These are phyloP conservation scores for Cenchrus fungigraminus DNA, from an alignment of 176 grass and related monocot genomes.

Conservation along the genomic window DNA sequence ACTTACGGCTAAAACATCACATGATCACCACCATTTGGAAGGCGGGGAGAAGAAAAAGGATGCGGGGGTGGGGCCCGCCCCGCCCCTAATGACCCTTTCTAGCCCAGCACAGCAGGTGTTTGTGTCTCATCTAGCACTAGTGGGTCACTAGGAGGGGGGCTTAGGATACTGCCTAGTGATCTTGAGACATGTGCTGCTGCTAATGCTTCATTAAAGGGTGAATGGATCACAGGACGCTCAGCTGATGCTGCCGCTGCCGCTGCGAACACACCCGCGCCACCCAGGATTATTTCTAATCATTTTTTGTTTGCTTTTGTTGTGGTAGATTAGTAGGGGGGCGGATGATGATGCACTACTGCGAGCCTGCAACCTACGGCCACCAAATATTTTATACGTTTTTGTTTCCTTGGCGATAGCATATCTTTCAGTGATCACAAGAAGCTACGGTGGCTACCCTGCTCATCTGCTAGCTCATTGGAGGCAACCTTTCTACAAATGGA, in stretches of 20 bases:
- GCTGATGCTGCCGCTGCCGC: conserved; percentile 2
- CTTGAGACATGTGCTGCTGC: conserved; percentile 65
- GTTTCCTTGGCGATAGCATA: conserved; percentile 9
- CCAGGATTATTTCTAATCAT: not conserved
- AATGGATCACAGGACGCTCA: conserved; percentile 12
- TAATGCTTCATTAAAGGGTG: conserved; percentile 54
- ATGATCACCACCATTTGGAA: conserved; percentile 60
- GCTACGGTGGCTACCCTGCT: conserved; percentile 39
- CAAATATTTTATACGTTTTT: conserved; percentile 51
- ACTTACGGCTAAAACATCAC: conserved; percentile 52
- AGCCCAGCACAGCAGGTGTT: conserved; percentile 57
- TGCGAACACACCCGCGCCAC: conserved; percentile 8
- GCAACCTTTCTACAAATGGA: conserved; percentile 62
- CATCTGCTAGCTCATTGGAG: conserved; percentile 55
- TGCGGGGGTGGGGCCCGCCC: conserved; percentile 20
- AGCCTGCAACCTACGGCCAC: conserved; percentile 25
- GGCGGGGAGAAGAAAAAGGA: not conserved
- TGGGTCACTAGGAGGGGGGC: not conserved
- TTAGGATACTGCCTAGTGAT: conserved; percentile 62
- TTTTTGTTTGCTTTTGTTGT: not conserved
- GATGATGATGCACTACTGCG: conserved; percentile 46
- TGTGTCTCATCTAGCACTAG: conserved; percentile 53
- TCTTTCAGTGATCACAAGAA: conserved; percentile 64
- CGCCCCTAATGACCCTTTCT: conserved; percentile 55
- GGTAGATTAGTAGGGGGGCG: conserved; percentile 20